phyloP scores from a whole-genome alignment of 306 rosid species.

The Acacia confusa region DNA sequence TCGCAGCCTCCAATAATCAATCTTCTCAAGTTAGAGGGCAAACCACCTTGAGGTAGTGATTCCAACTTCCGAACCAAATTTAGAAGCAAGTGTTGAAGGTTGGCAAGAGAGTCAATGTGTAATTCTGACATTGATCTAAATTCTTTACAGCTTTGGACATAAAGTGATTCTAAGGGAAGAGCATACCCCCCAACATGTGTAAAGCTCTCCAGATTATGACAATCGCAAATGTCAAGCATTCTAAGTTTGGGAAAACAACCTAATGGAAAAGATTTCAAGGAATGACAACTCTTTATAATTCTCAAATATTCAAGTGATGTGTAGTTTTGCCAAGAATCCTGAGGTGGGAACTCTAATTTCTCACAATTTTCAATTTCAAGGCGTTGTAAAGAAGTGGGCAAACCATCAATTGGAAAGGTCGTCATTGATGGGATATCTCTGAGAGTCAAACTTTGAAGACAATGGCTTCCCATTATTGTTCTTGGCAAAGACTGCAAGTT shows the following conservation, averaged over 20 bases:
- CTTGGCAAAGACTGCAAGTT: slow-evolving; percentile 3
- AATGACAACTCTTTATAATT: not conserved
- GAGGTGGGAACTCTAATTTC: not conserved
- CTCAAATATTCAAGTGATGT: not conserved
- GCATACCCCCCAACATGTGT: not conserved
- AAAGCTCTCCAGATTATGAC: not conserved
- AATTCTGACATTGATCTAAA: not conserved
- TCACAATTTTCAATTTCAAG: not conserved
- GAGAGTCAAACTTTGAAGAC: not conserved
- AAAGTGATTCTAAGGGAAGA: not conserved
- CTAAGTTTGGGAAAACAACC: not conserved
- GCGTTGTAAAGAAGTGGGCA: not conserved
- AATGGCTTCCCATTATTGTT: not conserved
- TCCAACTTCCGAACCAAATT: not conserved
- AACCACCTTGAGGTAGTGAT: not conserved
- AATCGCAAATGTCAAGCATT: fast-evolving
- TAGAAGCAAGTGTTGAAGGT: fast-evolving
- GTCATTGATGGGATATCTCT: not conserved
- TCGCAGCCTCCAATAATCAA: not conserved
- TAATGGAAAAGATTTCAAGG: not conserved
- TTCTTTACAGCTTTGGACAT: fast-evolving
- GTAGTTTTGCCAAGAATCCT: not conserved
- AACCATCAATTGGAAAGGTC: not conserved
- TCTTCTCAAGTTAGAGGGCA: not conserved
- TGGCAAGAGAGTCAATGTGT: not conserved